A percentile compares a stretch with the other conserved stretches of the same genome.
Evolutionary conservation across 768 basidiomycete species (phyloP).

Genomic region (Stropharia rugosoannulata): DNA sequence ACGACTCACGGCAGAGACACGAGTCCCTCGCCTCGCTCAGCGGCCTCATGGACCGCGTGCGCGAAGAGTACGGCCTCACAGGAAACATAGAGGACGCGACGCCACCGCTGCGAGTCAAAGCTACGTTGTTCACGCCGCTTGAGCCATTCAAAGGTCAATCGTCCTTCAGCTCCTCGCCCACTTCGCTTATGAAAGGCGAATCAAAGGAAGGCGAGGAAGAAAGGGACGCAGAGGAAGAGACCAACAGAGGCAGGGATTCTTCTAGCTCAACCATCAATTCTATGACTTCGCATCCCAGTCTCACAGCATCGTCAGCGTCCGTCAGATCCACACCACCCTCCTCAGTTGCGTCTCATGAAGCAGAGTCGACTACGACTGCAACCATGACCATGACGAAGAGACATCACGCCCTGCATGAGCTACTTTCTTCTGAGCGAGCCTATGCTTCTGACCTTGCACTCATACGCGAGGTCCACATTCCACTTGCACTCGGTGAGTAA

Average conservation of each 20-base stretch:
- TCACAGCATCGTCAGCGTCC: background rate
- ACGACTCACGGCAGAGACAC: constrained; percentile 18
- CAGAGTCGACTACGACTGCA: background rate
- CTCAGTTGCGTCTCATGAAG: background rate
- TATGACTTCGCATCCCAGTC: background rate
- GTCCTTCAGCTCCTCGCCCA: constrained; percentile 8
- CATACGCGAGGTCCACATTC: constrained; percentile 76
- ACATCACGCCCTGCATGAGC: constrained; percentile 72
- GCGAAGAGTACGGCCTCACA: constrained; percentile 9
- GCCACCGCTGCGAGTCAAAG: constrained; percentile 5
- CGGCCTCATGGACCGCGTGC: constrained; percentile 22
- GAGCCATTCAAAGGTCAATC: constrained; percentile 1
- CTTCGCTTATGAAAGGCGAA: constrained; percentile 4
- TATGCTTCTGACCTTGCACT: constrained; percentile 84
- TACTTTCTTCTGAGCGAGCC: constrained; percentile 76
- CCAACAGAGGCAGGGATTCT: constrained; percentile 1
- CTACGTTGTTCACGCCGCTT: background rate
- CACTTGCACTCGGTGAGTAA: constrained; percentile 66
- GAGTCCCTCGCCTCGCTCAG: constrained; percentile 23
- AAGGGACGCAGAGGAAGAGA: constrained; percentile 1
- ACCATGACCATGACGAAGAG: constrained; percentile 59
- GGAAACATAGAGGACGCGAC: constrained; percentile 6
- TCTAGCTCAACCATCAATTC: constrained; percentile 5
- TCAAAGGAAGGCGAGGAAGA: background rate
- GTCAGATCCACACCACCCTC: constrained; percentile 3